Evolutionary conservation across 1,284 basidiomycete species (phyloP), one percentile per base, ranked within the genome.

Genomic region (Taiwanofungus camphoratus): DNA sequence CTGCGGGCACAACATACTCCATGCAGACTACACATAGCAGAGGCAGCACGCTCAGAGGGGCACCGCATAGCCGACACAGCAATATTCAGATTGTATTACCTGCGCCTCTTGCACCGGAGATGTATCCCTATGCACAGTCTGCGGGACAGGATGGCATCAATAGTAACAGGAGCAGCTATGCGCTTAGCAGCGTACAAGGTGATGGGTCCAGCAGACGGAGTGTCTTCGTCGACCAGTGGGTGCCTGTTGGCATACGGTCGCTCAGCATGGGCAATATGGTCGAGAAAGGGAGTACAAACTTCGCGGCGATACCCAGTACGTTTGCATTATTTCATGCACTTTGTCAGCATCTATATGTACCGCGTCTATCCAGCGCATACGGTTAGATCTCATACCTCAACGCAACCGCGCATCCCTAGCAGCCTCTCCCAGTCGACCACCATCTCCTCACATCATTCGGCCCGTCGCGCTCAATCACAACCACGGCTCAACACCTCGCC

Each of bases 71-170:
- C 3, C 73, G 69, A 1, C 69, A 74, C 48, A 78, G 67, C 56
- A 69, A 68, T 45, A 60, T 84, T 26, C 73, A 82, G 48, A 77
- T 84, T 42, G 61, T 85, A 13, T 61, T 82, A 76, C 79, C 78
- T 3, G 59, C 71, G 0, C 78, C 77, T 3, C 65, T 81, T n/a
- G 71, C 70, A 1, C 64, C 66, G 2, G 50, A 58, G 20, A 50
- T 67, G 11, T 57, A 64, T 33, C 60, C 55, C 3, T 52, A 55
- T 22, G 36, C 36, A 36, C 43, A 43, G 11, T 33, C n/a, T 16
- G 41, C 42, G n/a, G n/a, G n/a, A n/a, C n/a, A n/a, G n/a, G n/a
- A 44, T 40, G 39, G 38, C 33, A 36, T 12, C 26, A 19, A 19
- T 27, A 29, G 38, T 26, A 45, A 47, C 16, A 41, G 50, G 31